Evolutionary conservation across 116 monocot genomes (phyloP).

Genomic region (Thalassia testudinum): DNA sequence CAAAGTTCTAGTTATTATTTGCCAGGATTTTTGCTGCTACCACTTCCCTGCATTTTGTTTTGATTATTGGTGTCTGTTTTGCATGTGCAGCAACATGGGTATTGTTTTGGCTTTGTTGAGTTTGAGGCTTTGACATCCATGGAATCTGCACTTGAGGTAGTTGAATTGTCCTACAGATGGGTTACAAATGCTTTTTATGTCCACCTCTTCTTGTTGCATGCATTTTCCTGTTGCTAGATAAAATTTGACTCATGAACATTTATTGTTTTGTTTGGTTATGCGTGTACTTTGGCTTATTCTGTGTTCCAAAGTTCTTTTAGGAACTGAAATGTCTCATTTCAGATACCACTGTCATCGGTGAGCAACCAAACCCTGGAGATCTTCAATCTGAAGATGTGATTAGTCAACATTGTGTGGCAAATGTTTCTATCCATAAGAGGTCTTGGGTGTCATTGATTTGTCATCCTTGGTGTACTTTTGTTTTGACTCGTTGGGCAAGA

Average conservation of each 20-base stretch:
- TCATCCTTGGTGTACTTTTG: too few relatives aligned
- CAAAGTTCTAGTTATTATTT: neutral
- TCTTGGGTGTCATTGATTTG: too few relatives aligned
- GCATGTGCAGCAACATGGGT: constrained; percentile 20
- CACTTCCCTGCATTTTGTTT: neutral
- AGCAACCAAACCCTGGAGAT: too few relatives aligned
- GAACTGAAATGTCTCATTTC: constrained; percentile 1
- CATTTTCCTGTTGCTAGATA: neutral
- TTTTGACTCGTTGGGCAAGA: too few relatives aligned
- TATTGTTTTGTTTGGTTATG: neutral
- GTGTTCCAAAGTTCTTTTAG: neutral
- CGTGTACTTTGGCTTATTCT: too few relatives aligned
- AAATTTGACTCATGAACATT: neutral
- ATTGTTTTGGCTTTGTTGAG: constrained; percentile 76
- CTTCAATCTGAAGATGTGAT: too few relatives aligned
- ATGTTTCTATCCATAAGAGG: too few relatives aligned
- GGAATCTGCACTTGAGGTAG: constrained; percentile 61
- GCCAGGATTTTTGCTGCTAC: neutral
- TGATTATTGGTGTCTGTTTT: neutral
- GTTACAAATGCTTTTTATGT: neutral
- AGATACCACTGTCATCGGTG: constrained; percentile 2
- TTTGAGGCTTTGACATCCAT: constrained; percentile 40
- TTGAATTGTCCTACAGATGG: neutral
- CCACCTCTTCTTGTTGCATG: neutral
- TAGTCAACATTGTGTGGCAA: too few relatives aligned